Evolutionary conservation across 2,329 filamentous ascomycete genomes (phyloP), one percentile per base, ranked within the genome.

Genomic region (Fusarium oxysporum): DNA sequence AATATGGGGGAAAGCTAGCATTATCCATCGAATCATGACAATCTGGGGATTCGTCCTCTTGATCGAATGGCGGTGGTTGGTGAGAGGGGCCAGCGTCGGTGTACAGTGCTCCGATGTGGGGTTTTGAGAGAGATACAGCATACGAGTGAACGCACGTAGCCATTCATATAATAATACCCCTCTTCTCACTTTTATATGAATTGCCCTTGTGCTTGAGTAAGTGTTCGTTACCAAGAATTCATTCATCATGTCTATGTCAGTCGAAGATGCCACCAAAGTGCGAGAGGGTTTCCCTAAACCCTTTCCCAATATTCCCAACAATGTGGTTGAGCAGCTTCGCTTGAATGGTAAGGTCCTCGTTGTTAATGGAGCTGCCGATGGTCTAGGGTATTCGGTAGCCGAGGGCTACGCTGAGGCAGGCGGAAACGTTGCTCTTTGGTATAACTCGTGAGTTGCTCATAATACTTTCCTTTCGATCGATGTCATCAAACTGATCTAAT

Each of bases 401-500:
- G 83, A 87, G 62, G 83, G 81, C 2, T 83, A 85, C 78, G 84
- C 84, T 4, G 85, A 87, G 60, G 85, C 85, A 1, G 80, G 81
- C 1, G 85, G 79, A 1, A 55, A 83, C 48, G 82, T 87, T 28
- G 85, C 71, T 0, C 56, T 82, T 8, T 78, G 76, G 77, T 82
- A 81, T 48, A 78, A 80, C 61, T 77, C 78, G 77, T 79, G 41
- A 64, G 78, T 73, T n/a, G 6, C 40, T 13, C 7, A 28, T 40
- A 16, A 8, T 1, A 21, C 4, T 14, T 30, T 32, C 21, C n/a
- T 23, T 16, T 14, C 6, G 4, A 14, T 12, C 6, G 17, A 40
- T 35, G 12, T 8, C 17, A 4, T 1, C 3, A n/a, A 5, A 16
- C 16, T 40, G n/a, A 0, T 32, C 33, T 63, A 13, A 68, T 32